Evolutionary conservation across 208 protist genomes (phyloP).

Genomic region (Jaenimonas drosophilae): DNA sequence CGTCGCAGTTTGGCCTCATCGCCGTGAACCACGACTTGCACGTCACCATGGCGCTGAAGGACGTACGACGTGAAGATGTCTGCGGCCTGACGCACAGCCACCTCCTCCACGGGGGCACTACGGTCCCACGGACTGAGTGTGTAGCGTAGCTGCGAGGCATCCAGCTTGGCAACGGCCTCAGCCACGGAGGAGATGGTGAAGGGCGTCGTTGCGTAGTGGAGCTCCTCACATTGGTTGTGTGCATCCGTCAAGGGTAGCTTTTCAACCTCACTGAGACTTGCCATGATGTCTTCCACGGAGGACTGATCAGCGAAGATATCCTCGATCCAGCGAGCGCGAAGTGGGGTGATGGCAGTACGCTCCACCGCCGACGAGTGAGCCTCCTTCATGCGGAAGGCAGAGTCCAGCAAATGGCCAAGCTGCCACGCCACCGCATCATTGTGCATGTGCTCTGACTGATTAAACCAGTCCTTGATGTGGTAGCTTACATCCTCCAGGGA

Average conservation of each 20-base stretch:
- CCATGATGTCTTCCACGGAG: constrained; percentile 61
- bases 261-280: constrained; percentile 74
- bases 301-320: constrained; percentile 86
- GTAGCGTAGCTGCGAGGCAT: constrained; percentile 53
- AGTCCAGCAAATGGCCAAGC: constrained; percentile 81
- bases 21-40: constrained; percentile 42
- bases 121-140: constrained; percentile 76
- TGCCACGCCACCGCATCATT: constrained; percentile 90
- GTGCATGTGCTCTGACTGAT: constrained; percentile 86
- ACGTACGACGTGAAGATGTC: constrained; percentile 82
- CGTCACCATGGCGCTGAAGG: constrained; percentile 46
- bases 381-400: constrained; percentile 79
- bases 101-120: constrained; percentile 62
- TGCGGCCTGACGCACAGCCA: constrained; percentile 55
- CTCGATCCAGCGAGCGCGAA: constrained; percentile 80
- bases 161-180: constrained; percentile 45
- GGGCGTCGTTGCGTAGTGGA: constrained; percentile 25
- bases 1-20: constrained; percentile 41
- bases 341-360: constrained; percentile 69
- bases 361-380: constrained; percentile 79
- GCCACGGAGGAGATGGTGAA: constrained; percentile 65
- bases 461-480: constrained; percentile 90
- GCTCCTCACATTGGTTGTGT: constrained; percentile 62
- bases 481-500: constrained; percentile 77
- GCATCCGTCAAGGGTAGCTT: constrained; percentile 34